phyloP scores from a whole-genome alignment of 148 eudicot genomes.

The Talinum fruticosum region DNA sequence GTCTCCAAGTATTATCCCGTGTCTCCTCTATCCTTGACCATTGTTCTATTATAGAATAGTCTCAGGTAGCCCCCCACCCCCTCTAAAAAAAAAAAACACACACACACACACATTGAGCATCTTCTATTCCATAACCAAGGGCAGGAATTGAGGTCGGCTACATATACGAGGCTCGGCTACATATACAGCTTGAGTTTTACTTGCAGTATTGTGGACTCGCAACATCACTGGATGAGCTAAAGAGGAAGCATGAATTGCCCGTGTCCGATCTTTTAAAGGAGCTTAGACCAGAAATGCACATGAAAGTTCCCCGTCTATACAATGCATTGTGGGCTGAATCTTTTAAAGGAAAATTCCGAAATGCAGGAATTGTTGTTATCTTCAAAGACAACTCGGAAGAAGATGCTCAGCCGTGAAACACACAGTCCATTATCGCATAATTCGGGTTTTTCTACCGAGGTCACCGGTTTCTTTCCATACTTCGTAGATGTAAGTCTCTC shows the following conservation, averaged over 20 bases:
- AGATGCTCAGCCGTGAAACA: neutral
- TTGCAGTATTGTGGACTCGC: too few relatives aligned
- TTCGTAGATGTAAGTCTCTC: conserved; percentile 20
- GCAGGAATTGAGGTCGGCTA: too few relatives aligned
- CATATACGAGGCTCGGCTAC: too few relatives aligned
- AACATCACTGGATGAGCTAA: conserved; percentile 60
- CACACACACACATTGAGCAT: too few relatives aligned
- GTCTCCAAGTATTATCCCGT: too few relatives aligned
- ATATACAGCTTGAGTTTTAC: too few relatives aligned
- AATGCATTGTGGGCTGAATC: conserved; percentile 23
- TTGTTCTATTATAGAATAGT: too few relatives aligned
- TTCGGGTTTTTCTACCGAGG: neutral
- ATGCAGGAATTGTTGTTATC: conserved; percentile 49
- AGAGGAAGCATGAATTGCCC: conserved; percentile 51
- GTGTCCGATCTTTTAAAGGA: conserved; percentile 52
- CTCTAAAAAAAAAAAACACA: too few relatives aligned
- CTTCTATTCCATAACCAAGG: too few relatives aligned
- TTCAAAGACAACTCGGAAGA: conserved; percentile 29
- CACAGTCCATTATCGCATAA: neutral
- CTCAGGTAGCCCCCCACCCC: too few relatives aligned
- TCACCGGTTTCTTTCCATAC: conserved; percentile 1
- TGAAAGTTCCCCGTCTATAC: conserved; percentile 43
- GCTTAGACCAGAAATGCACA: conserved; percentile 46
- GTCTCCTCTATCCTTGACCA: too few relatives aligned
- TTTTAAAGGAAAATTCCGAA: conserved; percentile 25